phyloP scores from a whole-genome alignment of 371 early-diverging fungal genomes.

The Sanchytrium tribonematis region DNA sequence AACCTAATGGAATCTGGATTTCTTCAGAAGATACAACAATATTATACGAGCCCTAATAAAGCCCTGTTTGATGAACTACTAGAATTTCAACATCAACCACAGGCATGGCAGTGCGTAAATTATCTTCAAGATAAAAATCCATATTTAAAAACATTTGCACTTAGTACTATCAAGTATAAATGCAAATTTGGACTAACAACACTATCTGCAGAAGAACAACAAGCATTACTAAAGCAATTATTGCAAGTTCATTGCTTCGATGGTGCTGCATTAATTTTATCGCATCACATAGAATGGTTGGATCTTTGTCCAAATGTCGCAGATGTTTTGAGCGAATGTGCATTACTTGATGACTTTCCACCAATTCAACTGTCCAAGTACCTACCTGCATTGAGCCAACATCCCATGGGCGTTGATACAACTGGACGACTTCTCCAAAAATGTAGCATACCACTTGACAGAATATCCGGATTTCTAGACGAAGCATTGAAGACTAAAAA shows the following conservation, averaged over 20 bases:
- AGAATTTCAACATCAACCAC: neutral
- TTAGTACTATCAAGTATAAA: neutral
- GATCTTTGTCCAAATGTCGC: neutral
- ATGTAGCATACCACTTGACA: neutral
- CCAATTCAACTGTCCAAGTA: neutral
- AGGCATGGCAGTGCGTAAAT: neutral
- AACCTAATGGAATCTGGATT: neutral
- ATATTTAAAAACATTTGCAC: neutral
- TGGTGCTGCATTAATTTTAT: neutral
- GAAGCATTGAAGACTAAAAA: neutral
- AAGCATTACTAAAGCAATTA: neutral
- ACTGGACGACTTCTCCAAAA: neutral
- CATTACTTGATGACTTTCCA: neutral
- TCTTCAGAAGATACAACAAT: neutral
- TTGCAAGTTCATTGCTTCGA: neutral
- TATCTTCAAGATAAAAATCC: neutral
- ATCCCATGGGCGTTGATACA: neutral
- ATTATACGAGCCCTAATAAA: neutral
- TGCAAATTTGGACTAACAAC: neutral
- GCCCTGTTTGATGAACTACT: neutral
- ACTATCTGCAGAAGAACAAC: neutral
- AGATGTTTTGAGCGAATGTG: neutral
- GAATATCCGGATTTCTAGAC: neutral
- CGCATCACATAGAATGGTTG: neutral
- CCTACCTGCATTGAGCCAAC: neutral